Evolutionary conservation across 164 flowering plant species (phyloP), one percentile per base, ranked within the genome.

Genomic region (Saururus chinensis): DNA sequence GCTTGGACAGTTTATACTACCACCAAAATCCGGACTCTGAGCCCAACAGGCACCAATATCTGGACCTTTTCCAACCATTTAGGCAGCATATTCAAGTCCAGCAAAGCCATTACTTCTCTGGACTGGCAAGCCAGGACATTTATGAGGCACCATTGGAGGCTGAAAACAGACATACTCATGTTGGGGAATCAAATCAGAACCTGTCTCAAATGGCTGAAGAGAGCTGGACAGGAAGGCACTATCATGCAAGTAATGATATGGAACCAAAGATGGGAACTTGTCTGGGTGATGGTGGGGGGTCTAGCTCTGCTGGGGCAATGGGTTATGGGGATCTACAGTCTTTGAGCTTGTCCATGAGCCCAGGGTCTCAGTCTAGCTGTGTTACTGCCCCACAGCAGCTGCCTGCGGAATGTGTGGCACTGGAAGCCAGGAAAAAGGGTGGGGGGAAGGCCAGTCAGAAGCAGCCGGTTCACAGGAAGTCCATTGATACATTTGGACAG

Each of bases 401-500:
- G 57, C 76, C 84, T 26, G 41, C 68, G 23, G 83, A 75, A 8
- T 61, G 61, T 53, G 70, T 64, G 30, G 70, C 72, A 21, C 60
- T 79, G 67, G 86, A 80, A 35, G 61, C 88, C 11, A 88, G 80
- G 80, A 88, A 88, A 72, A 79, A 86, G 74, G 82, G 73, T 1
- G 62, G 73, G 54, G 81, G 63, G 7, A 84, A 86, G 60, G 65
- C 76, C 57, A 80, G 67, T 10, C 79, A 76, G 55, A 86, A 83
- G 73, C 88, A 80, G 58, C 78, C 84, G 56, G 85, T 81, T 64
- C 92, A 82, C 68, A 72, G 89, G 76, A 88, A 88, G 76, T 86
- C 96, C 61, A 77, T 84, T 60, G 92, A 88, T 63, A 84, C 96
- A 62, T 88, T 88, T 72, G 96, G 92, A 2, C 96, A 88, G 70